These are phyloP conservation scores for Scytalidium lignicola DNA, from an alignment of 2,329 filamentous ascomycete species.

Conservation along the genomic window DNA sequence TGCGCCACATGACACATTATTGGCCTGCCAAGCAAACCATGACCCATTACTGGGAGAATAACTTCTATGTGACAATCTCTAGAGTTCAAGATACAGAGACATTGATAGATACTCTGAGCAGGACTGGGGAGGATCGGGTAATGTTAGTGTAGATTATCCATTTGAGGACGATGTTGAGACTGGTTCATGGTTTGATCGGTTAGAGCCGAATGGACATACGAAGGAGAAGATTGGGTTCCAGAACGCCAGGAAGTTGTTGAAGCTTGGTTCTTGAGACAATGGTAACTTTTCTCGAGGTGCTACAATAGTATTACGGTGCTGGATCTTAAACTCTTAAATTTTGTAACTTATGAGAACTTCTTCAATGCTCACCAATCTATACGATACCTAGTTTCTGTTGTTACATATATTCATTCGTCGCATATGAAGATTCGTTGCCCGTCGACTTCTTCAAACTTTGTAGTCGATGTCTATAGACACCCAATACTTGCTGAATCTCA, in stretches of 20 bases:
- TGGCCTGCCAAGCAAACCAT: constrained; percentile 33
- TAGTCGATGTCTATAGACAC: too few relatives aligned
- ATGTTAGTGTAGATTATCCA: constrained; percentile 41
- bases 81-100: constrained; percentile 40
- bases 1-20: constrained; percentile 25
- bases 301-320: too few relatives aligned
- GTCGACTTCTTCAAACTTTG: too few relatives aligned
- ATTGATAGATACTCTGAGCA: constrained; percentile 35
- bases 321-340: too few relatives aligned
- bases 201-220: constrained; percentile 6
- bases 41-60: constrained; percentile 46
- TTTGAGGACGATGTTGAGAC: constrained; percentile 15
- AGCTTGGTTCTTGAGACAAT: too few relatives aligned
- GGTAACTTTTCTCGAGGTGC: too few relatives aligned
- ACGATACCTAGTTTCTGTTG: too few relatives aligned
- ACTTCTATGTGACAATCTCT: constrained; percentile 52
- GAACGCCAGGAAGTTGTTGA: constrained; percentile 9
- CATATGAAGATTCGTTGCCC: too few relatives aligned
- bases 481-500: too few relatives aligned
- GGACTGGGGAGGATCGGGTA: constrained; percentile 36
- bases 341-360: too few relatives aligned
- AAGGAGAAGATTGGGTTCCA: constrained; percentile 9
- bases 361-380: too few relatives aligned
- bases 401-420: too few relatives aligned
- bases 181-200: constrained; percentile 12